Evolutionary conservation across 441 rosid genomes (phyloP), one percentile per base, ranked within the genome.

Genomic region (Eutrema salsugineum): DNA sequence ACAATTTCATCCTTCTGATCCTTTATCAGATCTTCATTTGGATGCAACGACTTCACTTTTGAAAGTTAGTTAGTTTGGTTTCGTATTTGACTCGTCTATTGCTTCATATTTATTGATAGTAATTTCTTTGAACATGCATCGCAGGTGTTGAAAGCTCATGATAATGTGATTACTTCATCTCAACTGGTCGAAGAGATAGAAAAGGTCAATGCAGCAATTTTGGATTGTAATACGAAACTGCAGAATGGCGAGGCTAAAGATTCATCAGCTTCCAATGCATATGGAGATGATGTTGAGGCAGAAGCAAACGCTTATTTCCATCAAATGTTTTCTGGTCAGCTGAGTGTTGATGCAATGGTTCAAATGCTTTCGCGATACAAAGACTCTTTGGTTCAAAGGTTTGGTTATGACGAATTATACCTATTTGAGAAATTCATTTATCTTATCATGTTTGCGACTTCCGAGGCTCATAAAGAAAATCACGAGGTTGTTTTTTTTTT

Each of bases 291-390:
- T 69, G 83, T 96, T 58, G 98, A 96, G 86, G 73, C 81, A 12
- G 99, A 96, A 83, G 99, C 98, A 58, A 96, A 96, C 76, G 86
- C 97, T 71, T 93, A 91, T 72, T 96, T 96, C 80, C 99, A 90
- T 73, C 89, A 93, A 77, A 93, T 93, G 94, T 96, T 93, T 79
- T 88, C 93, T 73, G 88, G 90, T 70, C 92, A 84, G 80, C 76
- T 96, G 85, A 82, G 90, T 68, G 86, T 89, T 73, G 99, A 96
- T 70, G 85, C 93, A 30, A 91, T 94, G 93, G 96, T 96, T 76
- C 97, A 93, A 80, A 93, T 90, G 96, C 98, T 96, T 81, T 87
- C 97, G 11, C 88, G 85, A 59, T 93, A 91, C 80, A 96, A 90
- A 85, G 97, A 93, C 74, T 96, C 98, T 39, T 76, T 86, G 51